A percentile compares a stretch with the other conserved stretches of the same genome.
phyloP scores from a whole-genome alignment of 202 grass and related monocot species.

The Bolboschoenoplectus hybrid region DNA sequence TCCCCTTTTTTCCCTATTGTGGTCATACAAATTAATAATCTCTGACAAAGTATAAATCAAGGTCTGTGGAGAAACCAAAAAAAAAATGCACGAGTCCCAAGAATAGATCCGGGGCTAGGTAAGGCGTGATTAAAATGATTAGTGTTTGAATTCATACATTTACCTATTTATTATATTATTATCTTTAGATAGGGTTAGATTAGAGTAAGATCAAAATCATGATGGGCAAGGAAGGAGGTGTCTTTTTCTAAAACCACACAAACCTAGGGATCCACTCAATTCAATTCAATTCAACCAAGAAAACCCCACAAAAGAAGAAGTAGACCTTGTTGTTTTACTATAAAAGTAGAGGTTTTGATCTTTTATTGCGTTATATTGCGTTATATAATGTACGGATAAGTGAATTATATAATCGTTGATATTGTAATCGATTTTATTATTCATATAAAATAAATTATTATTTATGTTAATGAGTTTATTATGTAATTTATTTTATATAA shows the following conservation, averaged over 20 bases:
- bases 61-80: background rate
- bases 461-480: too few species aligned
- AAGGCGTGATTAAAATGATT: slow-evolving; percentile 48
- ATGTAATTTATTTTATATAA: too few species aligned
- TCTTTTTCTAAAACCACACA: slow-evolving; percentile 32
- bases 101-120: slow-evolving; percentile 29
- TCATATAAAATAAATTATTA: too few species aligned
- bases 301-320: slow-evolving; percentile 27
- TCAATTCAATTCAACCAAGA: slow-evolving; percentile 37
- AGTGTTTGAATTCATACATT: slow-evolving; percentile 6
- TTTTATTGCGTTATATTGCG: too few species aligned
- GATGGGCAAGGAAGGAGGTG: slow-evolving; percentile 15
- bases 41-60: background rate
- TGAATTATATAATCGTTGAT: too few species aligned
- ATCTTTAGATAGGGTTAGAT: slow-evolving; percentile 12
- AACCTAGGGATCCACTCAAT: slow-evolving; percentile 42
- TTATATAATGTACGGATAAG: too few species aligned
- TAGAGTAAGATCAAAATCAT: background rate
- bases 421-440: too few species aligned
- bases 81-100: slow-evolving; percentile 29
- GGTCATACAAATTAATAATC: background rate
- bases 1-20: background rate
- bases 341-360: too few species aligned
- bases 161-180: background rate
- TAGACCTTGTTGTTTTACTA: too few species aligned